Evolutionary conservation across 2,329 filamentous ascomycete species (phyloP).

Genomic region (Stenocarpella maydis): DNA sequence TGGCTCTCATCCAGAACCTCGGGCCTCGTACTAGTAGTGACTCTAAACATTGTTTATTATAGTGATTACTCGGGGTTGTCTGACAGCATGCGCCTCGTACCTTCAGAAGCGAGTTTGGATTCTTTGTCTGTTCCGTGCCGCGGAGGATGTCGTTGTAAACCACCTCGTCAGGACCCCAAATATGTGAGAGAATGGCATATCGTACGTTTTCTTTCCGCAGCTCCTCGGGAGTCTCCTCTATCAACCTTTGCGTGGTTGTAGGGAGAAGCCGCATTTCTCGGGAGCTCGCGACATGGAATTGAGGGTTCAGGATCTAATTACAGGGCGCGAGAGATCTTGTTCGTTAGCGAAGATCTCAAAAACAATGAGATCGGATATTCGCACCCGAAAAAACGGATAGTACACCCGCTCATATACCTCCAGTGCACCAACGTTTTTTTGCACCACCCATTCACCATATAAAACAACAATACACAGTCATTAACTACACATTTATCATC

Average conservation of each 20-base stretch:
- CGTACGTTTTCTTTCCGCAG: slow-evolving; percentile 8
- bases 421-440: no score
- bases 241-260: slow-evolving; percentile 14
- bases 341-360: neutral
- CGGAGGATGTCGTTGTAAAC: neutral
- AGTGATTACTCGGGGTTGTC: neutral
- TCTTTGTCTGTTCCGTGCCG: slow-evolving; percentile 8
- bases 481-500: no score
- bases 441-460: no score
- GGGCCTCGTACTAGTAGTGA: neutral
- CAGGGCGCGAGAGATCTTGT: neutral
- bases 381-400: no score
- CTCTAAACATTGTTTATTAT: neutral
- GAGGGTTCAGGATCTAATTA: neutral
- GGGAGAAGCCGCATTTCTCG: slow-evolving; percentile 17
- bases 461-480: no score
- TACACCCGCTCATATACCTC: no score
- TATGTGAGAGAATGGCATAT: slow-evolving; percentile 17
- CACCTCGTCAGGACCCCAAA: slow-evolving; percentile 2
- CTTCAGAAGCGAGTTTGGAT: slow-evolving; percentile 3
- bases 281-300: neutral
- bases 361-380: no score
- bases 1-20: neutral
- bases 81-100: slow-evolving; percentile 12
- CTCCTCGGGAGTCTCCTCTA: slow-evolving; percentile 18